Percentiles rank a stretch among this genome's conserved stretches.
Evolutionary conservation across 1,139 yeast genomes (phyloP).

Genomic region (Blastobotrys malaysiensis): DNA sequence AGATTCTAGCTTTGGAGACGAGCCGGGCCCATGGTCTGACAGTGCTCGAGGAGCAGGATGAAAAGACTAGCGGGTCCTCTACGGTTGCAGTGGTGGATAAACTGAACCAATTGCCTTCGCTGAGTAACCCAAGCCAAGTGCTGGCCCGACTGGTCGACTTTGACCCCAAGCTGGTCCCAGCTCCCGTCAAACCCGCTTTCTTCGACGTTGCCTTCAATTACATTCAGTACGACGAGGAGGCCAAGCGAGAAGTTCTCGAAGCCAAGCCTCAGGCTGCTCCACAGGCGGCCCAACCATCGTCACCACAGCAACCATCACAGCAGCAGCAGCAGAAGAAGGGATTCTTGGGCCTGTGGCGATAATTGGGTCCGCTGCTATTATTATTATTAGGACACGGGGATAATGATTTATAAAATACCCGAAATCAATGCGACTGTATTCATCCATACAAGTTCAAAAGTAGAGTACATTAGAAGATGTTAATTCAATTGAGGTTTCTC

Average conservation of each 20-base stretch:
- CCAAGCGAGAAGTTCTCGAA: slow-evolving; percentile 8
- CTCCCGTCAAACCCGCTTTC: slow-evolving; percentile 77
- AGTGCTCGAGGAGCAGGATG: slow-evolving; percentile 34
- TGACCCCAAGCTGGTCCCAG: slow-evolving; percentile 46
- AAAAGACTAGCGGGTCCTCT: slow-evolving; percentile 10
- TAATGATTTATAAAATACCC: too few relatives aligned
- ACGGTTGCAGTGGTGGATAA: slow-evolving; percentile 43
- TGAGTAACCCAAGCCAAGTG: slow-evolving; percentile 25
- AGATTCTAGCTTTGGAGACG: slow-evolving; percentile 31
- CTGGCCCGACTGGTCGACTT: slow-evolving; percentile 46
- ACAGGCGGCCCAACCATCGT: not conserved
- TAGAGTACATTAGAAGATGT: not conserved
- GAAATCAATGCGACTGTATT: too few relatives aligned
- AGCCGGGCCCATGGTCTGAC: slow-evolving; percentile 44
- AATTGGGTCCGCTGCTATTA: not conserved
- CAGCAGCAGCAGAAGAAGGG: slow-evolving; percentile 13
- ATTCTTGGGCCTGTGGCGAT: slow-evolving; percentile 12
- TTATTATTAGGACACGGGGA: too few relatives aligned
- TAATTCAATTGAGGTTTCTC: too few relatives aligned
- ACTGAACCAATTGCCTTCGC: slow-evolving; percentile 39
- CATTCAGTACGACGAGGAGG: slow-evolving; percentile 43
- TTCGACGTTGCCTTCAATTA: slow-evolving; percentile 88
- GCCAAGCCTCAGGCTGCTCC: too few relatives aligned
- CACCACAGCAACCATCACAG: not conserved
- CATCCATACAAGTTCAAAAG: not conserved